phyloP scores from a whole-genome alignment of 169 alveolate genomes.

The Perkinsus marinus region DNA sequence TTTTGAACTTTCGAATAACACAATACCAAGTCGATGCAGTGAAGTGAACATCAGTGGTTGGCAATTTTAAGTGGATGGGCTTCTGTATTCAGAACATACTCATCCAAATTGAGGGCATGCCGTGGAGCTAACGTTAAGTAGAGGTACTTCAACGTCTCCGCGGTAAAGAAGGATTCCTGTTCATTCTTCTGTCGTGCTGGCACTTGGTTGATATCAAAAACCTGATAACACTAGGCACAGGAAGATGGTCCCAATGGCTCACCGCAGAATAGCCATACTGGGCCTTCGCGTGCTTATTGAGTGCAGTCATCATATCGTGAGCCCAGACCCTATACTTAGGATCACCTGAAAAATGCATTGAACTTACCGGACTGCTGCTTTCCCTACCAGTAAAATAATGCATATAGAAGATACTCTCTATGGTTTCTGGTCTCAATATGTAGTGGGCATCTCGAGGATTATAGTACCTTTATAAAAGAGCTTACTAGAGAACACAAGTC shows the following conservation, averaged over 20 bases:
- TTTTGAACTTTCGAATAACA: too few species aligned
- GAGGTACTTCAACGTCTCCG: slow-evolving; percentile 3
- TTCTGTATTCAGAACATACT: not conserved
- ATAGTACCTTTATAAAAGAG: not conserved
- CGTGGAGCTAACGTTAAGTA: slow-evolving; percentile 1
- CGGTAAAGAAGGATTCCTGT: slow-evolving; percentile 2
- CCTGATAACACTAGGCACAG: not conserved
- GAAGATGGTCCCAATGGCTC: not conserved
- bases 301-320: slow-evolving; percentile 7
- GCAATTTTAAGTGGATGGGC: not conserved
- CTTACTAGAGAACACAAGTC: too few species aligned
- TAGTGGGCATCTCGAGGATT: slow-evolving; percentile 2
- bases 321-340: slow-evolving; percentile 17
- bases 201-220: not conserved
- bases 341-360: not conserved
- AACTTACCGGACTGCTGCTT: not conserved
- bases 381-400: slow-evolving; percentile 2
- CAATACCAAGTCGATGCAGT: not conserved
- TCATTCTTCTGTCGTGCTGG: not conserved
- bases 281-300: slow-evolving; percentile 9
- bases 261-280: slow-evolving; percentile 8
- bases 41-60: not conserved
- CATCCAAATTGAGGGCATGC: not conserved
- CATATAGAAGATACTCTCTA: slow-evolving; percentile 13
- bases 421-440: slow-evolving; percentile 19